Base-by-base conservation (phyloP, 768 basidiomycete species). In the Hydnomerulius pinastri region DNA sequence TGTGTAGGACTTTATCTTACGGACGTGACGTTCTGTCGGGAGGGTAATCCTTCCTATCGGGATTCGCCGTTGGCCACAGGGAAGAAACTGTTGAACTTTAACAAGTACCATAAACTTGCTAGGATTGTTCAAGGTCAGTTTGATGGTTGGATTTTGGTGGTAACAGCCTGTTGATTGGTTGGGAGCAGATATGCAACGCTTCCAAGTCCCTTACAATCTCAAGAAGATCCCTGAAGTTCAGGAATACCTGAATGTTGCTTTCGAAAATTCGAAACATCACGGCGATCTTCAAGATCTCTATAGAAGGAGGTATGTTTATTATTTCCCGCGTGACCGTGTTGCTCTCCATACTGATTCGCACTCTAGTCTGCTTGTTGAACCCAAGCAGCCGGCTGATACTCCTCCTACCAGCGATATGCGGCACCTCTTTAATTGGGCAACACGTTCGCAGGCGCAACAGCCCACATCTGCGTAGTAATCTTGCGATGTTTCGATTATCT, bases 21-120 rank as follows among this genome's bases (percentile, higher is more conserved):
- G 9, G 93, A 95, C 68, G 79, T 97, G 51, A 98, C 93, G 6
- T 98, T 98, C 70, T 96, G 92, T 64, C 83, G 90, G 33, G 96
- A 98, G 62, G 96, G 96, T 17, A 98, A 98, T 66, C 87, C 91
- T 13, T 87, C 90, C 12, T 77, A 87, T 59, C 81, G 96, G 56
- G 80, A 84, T 13, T 90, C 94, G 5, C 90, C 93, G 0, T 68
- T 82, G 49, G 84, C 84, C 46, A 76, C 87, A 1, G 79, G 79
- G 51, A 86, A 90, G 70, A 89, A 85, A 59, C 72, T 99, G 32
- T 78, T 98, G 65, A 99, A 99, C 70, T 94, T 97, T 63, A 96
- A 95, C 70, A 96, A 97, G 69, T 98, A 97, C 61, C 88, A 90
- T 63, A 96, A 92, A 65, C 78, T 95, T 51, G 87, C 87, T 28